Percentiles rank a stretch among this genome's conserved stretches.
phyloP scores from a whole-genome alignment of 1,284 basidiomycete species.

The Mycena sp. region DNA sequence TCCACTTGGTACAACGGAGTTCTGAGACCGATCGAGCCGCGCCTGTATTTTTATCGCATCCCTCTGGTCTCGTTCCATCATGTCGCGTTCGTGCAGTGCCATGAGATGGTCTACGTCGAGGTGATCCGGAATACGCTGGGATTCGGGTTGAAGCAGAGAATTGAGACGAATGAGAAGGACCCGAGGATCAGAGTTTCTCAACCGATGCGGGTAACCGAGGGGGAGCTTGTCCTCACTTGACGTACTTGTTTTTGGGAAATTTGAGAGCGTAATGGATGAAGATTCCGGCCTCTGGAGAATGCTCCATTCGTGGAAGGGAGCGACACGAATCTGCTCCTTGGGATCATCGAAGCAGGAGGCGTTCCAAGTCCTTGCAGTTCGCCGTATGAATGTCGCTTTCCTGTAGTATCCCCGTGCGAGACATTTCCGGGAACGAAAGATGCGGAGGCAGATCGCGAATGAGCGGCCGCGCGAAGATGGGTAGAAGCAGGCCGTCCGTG shows the following conservation, averaged over 20 bases:
- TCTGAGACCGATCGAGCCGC: constrained; percentile 18
- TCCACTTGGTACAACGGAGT: constrained; percentile 22
- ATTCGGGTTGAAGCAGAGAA: constrained; percentile 18
- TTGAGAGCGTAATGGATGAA: neutral
- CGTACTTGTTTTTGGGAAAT: neutral
- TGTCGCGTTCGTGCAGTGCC: constrained; percentile 44
- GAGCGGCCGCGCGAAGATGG: neutral
- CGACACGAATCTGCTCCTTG: constrained; percentile 13
- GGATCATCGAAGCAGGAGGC: neutral
- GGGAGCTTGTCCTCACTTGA: neutral
- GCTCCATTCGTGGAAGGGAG: constrained; percentile 6
- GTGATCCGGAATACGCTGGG: constrained; percentile 26
- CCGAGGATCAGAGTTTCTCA: constrained; percentile 25
- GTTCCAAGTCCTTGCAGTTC: neutral
- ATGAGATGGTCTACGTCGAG: constrained; percentile 51
- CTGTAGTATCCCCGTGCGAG: neutral
- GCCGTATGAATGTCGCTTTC: constrained; percentile 26
- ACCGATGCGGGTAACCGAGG: constrained; percentile 11
- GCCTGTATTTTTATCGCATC: constrained; percentile 26
- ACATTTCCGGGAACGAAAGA: constrained; percentile 6
- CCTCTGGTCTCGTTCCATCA: constrained; percentile 43
- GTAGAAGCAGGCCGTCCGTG: constrained; percentile 5
- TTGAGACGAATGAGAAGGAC: constrained; percentile 25
- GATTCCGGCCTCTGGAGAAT: constrained; percentile 7
- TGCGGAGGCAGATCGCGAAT: constrained; percentile 15